Percentiles rank a stretch among this genome's conserved stretches.
Conservation (phyloP, 805 yeast genomes). For the Starmerella etchellsii region DNA sequence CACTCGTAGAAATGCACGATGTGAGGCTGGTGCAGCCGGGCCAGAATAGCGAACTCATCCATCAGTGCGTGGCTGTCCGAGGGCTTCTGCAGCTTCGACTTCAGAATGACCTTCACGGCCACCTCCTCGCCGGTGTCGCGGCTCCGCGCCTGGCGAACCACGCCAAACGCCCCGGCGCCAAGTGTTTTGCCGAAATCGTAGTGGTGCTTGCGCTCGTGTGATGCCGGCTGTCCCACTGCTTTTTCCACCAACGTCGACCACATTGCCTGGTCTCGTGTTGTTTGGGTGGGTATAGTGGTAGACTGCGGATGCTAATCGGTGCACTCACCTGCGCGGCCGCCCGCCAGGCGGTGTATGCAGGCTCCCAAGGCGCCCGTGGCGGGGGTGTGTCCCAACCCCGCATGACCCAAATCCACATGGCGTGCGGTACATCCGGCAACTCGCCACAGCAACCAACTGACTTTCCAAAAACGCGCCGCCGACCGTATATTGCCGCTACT, state of each 20-base stretch:
- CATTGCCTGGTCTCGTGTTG: too few species aligned
- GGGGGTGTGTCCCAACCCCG: too few species aligned
- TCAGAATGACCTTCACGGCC: constrained; percentile 79
- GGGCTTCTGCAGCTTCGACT: constrained; percentile 62
- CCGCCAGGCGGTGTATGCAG: too few species aligned
- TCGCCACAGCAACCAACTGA: too few species aligned
- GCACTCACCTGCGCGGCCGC: too few species aligned
- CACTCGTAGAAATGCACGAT: constrained; percentile 84
- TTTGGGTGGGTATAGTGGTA: too few species aligned
- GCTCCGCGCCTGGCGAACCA: constrained; percentile 64
- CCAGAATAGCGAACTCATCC: constrained; percentile 63
- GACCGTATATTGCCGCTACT: too few species aligned
- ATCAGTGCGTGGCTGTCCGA: constrained; percentile 55
- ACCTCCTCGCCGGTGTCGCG: constrained; percentile 50
- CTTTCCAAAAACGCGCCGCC: too few species aligned
- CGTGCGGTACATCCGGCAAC: too few species aligned
- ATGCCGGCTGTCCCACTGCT: constrained; percentile 58
- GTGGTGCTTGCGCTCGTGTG: constrained; percentile 50
- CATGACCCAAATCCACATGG: too few species aligned
- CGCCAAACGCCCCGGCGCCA: constrained; percentile 94
- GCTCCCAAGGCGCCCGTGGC: too few species aligned
- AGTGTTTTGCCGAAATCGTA: constrained; percentile 72
- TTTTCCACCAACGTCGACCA: constrained; percentile 32
- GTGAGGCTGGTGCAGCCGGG: constrained; percentile 62
- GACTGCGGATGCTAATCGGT: too few species aligned